phyloP scores from a whole-genome alignment of 371 early-diverging fungal genomes.

The Capillidium rhysosporum region DNA sequence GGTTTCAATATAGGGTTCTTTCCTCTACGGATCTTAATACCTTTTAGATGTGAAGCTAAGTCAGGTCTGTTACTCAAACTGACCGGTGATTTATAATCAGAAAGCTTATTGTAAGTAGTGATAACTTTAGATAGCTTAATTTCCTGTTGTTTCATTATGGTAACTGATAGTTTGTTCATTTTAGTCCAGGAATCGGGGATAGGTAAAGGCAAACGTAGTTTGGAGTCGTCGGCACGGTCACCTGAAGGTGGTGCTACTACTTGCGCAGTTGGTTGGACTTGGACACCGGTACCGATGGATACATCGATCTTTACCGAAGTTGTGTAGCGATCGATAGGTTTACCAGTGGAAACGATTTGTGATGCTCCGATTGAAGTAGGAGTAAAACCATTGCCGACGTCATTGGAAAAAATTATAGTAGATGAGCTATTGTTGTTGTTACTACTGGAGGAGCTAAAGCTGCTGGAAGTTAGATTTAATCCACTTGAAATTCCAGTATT shows the following conservation, averaged over 20 bases:
- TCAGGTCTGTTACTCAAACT: background rate
- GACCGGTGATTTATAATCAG: background rate
- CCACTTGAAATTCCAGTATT: background rate
- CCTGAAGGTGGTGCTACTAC: background rate
- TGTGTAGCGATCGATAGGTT: background rate
- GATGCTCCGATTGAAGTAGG: background rate
- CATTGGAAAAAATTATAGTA: too few species aligned
- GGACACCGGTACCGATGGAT: background rate
- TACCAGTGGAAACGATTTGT: too few species aligned
- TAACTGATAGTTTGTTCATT: constrained; percentile 1
- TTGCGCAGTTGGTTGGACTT: background rate
- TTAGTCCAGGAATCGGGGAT: background rate
- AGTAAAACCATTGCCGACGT: too few species aligned
- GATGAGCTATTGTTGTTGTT: too few species aligned
- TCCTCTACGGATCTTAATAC: background rate
- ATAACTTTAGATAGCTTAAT: background rate
- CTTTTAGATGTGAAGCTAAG: background rate
- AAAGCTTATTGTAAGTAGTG: background rate
- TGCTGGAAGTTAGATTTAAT: background rate
- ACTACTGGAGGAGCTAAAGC: background rate
- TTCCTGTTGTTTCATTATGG: background rate
- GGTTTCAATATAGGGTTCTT: background rate
- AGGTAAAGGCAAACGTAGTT: background rate
- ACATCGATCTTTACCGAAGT: background rate
- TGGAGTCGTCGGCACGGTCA: background rate